Evolutionary conservation across 768 basidiomycete genomes (phyloP).

Genomic region (Ramaria rubella): DNA sequence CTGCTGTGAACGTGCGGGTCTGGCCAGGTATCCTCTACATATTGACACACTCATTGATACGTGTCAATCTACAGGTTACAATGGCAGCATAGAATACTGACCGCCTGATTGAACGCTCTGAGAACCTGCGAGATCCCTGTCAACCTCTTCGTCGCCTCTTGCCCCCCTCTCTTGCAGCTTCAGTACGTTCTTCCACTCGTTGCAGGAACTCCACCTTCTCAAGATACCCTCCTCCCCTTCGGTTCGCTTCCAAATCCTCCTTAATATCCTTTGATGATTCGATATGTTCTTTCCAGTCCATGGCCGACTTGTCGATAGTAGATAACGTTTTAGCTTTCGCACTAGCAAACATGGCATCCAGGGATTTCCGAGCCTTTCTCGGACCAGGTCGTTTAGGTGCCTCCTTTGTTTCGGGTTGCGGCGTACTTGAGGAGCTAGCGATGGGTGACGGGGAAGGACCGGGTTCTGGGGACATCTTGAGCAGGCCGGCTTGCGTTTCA

Average conservation of each 20-base stretch:
- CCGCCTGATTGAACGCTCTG: too few relatives aligned
- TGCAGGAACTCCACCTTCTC: constrained; percentile 81
- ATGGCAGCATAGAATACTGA: too few relatives aligned
- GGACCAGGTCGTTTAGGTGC: constrained; percentile 48
- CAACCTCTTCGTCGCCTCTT: constrained; percentile 40
- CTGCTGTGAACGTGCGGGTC: too few relatives aligned
- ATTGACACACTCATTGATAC: too few relatives aligned
- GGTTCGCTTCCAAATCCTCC: constrained; percentile 70
- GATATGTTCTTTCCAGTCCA: constrained; percentile 78
- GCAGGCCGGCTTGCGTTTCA: constrained; percentile 7
- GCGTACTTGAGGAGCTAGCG: constrained; percentile 6
- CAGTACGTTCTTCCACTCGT: constrained; percentile 66
- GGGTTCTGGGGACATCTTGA: not conserved
- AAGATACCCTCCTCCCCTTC: constrained; percentile 71
- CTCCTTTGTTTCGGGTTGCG: not conserved
- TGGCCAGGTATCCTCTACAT: too few relatives aligned
- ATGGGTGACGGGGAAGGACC: constrained; percentile 11
- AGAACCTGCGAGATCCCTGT: too few relatives aligned
- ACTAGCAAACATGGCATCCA: constrained; percentile 25
- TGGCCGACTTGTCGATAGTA: constrained; percentile 77
- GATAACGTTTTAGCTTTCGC: constrained; percentile 68
- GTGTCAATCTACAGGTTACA: too few relatives aligned
- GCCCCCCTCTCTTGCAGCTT: constrained; percentile 55
- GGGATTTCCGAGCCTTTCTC: constrained; percentile 54
- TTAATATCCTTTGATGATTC: constrained; percentile 36